A percentile compares a stretch with the other conserved stretches of the same genome.
Conservation (phyloP, 768 basidiomycete species). For the Hypsizygus marmoreus region DNA sequence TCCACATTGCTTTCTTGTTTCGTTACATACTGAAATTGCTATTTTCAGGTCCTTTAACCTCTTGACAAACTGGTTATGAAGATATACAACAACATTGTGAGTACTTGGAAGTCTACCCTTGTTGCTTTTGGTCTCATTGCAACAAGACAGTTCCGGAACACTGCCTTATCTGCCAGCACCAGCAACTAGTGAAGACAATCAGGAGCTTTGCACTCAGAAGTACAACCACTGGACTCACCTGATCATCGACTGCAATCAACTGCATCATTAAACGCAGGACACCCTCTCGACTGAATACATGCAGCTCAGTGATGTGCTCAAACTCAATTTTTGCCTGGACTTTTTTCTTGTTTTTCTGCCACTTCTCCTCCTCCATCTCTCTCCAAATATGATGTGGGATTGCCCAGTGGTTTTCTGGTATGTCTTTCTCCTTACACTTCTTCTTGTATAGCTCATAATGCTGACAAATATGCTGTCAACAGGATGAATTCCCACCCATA, state of each 20-base stretch:
- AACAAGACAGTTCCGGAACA: neutral
- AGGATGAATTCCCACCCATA: neutral
- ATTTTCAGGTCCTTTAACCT: neutral
- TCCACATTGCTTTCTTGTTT: too few relatives aligned
- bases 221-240: too few relatives aligned
- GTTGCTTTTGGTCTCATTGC: neutral
- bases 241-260: neutral
- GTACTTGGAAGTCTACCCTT: neutral
- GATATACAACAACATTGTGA: neutral
- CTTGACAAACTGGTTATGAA: neutral
- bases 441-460: conserved; percentile 2
- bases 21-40: too few relatives aligned
- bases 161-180: neutral
- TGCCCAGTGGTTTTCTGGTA: neutral
- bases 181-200: neutral
- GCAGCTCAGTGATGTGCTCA: neutral
- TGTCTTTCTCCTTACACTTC: neutral
- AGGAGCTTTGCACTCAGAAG: too few relatives aligned
- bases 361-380: neutral
- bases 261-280: neutral
- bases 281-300: neutral
- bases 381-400: neutral
- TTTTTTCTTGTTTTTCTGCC: neutral
- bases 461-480: neutral
- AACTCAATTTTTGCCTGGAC: neutral